A percentile compares a stretch with the other conserved stretches of the same genome.
These are phyloP conservation scores for Roridomyces roridus DNA, from an alignment of 768 basidiomycete genomes.

Conservation along the genomic window DNA sequence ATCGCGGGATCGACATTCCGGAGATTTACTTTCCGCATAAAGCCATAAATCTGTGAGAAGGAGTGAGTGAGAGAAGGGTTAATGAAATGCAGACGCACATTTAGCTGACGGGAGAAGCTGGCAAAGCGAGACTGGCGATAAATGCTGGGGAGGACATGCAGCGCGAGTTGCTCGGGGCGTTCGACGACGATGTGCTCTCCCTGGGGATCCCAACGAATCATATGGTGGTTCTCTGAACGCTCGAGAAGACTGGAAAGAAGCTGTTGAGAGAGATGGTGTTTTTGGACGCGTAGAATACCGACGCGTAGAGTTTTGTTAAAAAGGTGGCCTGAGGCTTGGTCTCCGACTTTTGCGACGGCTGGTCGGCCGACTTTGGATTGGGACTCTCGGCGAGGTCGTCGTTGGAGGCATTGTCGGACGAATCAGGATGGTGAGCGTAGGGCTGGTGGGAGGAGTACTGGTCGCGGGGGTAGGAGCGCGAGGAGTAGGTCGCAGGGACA, in stretches of 20 bases:
- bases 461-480: conserved; percentile 33
- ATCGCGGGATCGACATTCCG: conserved; percentile 95
- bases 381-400: conserved; percentile 58
- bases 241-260: conserved; percentile 71
- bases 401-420: conserved; percentile 39
- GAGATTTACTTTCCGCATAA: conserved; percentile 97
- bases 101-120: conserved; percentile 96
- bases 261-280: conserved; percentile 23
- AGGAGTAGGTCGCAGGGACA: conserved; percentile 39
- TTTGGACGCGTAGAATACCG: conserved; percentile 39
- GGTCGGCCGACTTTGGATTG: conserved; percentile 44
- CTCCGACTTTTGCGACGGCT: conserved; percentile 65
- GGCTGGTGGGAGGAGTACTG: conserved; percentile 39
- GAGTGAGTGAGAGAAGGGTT: conserved; percentile 29
- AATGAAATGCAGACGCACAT: conserved; percentile 62
- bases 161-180: conserved; percentile 89
- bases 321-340: conserved; percentile 93
- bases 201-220: conserved; percentile 95
- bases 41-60: conserved; percentile 86
- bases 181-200: conserved; percentile 97
- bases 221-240: conserved; percentile 91
- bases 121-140: conserved; percentile 98
- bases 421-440: conserved; percentile 43
- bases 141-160: conserved; percentile 91
- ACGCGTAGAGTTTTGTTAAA: conserved; percentile 96